A percentile compares a stretch with the other conserved stretches of the same genome.
Evolutionary conservation across 1,284 basidiomycete genomes (phyloP).

Genomic region (Omphalotus olearius): DNA sequence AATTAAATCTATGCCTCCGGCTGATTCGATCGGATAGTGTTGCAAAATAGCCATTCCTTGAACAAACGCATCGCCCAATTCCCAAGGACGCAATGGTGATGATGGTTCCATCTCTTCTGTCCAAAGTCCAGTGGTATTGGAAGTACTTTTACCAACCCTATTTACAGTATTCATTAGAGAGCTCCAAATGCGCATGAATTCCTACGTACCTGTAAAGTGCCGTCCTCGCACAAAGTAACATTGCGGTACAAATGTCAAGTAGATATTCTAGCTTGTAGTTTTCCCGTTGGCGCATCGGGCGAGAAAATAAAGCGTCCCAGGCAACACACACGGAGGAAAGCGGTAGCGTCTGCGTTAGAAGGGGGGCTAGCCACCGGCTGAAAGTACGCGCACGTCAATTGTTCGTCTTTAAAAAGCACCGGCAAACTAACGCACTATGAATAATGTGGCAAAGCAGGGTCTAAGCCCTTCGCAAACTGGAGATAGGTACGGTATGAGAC

Average conservation of each 20-base stretch:
- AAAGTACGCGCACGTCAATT: slow-evolving; percentile 4
- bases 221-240: slow-evolving; percentile 55
- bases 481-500: slow-evolving; percentile 4
- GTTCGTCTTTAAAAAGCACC: no score
- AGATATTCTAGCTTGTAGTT: slow-evolving; percentile 66
- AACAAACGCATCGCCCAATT: slow-evolving; percentile 59
- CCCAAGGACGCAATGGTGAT: slow-evolving; percentile 46
- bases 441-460: slow-evolving; percentile 72
- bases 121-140: slow-evolving; percentile 45
- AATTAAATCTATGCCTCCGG: slow-evolving; percentile 67
- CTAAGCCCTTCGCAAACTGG: slow-evolving; percentile 48
- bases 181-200: background rate
- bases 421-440: slow-evolving; percentile 57
- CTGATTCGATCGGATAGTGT: slow-evolving; percentile 54
- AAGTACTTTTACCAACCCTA: slow-evolving; percentile 51
- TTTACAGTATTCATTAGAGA: background rate
- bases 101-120: slow-evolving; percentile 39
- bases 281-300: slow-evolving; percentile 48
- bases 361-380: slow-evolving; percentile 74
- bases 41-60: slow-evolving; percentile 64
- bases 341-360: slow-evolving; percentile 69
- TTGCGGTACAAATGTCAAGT: slow-evolving; percentile 62
- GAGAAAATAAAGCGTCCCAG: slow-evolving; percentile 71
- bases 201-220: slow-evolving; percentile 50
- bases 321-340: slow-evolving; percentile 51